Evolutionary conservation across 306 rosid genomes (phyloP).

Genomic region (Prunus armeniaca): DNA sequence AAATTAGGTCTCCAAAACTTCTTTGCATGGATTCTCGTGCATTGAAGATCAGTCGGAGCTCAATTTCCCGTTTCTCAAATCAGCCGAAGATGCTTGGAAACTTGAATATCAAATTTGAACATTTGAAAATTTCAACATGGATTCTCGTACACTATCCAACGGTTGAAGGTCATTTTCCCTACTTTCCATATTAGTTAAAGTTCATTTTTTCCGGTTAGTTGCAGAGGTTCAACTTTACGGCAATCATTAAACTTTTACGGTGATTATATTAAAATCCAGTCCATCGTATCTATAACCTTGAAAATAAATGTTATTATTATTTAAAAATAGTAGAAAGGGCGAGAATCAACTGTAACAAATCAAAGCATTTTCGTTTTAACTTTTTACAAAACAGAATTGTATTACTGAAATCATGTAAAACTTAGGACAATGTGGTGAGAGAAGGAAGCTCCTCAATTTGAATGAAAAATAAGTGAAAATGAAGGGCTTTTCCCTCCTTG

Average conservation of each 20-base stretch:
- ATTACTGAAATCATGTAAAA: no score
- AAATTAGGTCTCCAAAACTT: background rate
- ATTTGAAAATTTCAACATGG: background rate
- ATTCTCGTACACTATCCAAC: background rate
- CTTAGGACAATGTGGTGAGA: no score
- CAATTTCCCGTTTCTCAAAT: background rate
- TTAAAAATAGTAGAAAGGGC: no score
- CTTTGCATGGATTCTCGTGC: background rate
- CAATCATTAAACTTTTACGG: rapidly evolving
- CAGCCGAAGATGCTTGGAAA: background rate
- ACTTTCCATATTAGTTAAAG: background rate
- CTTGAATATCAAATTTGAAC: background rate
- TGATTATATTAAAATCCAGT: background rate
- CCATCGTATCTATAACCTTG: rapidly evolving
- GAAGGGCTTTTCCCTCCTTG: background rate
- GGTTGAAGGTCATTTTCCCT: background rate
- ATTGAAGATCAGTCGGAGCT: background rate
- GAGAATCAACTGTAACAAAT: no score
- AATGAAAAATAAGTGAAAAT: background rate
- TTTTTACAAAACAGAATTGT: no score
- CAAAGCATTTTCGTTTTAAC: no score
- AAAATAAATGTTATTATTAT: background rate
- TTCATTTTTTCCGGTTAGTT: rapidly evolving
- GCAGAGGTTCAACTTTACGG: background rate
- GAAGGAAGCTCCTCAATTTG: background rate